These are phyloP conservation scores for Solanum megistacrolobum DNA, from an alignment of 257 asterid species.

Conservation along the genomic window DNA sequence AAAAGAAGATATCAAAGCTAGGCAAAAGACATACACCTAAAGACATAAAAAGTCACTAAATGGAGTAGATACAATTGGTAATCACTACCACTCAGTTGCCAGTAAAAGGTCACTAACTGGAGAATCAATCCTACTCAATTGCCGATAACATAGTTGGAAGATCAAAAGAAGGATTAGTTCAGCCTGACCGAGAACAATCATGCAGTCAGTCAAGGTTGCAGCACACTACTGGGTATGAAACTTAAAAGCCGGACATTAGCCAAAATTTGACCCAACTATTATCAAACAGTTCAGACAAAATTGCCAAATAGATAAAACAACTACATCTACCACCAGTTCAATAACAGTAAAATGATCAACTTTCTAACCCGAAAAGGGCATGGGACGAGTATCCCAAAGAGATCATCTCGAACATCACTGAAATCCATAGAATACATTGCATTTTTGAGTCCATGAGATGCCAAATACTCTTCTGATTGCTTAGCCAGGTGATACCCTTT, in stretches of 20 bases:
- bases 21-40: background rate
- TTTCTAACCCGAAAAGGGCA: slow-evolving; percentile 78
- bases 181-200: background rate
- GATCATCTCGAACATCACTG: slow-evolving; percentile 50
- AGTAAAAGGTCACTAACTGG: background rate
- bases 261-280: background rate
- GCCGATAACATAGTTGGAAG: background rate
- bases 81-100: background rate
- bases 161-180: background rate
- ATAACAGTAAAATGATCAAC: background rate
- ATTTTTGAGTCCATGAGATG: slow-evolving; percentile 70
- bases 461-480: slow-evolving; percentile 67
- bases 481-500: slow-evolving; percentile 73
- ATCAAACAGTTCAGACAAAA: background rate
- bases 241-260: background rate
- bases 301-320: background rate
- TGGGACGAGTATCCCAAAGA: slow-evolving; percentile 62
- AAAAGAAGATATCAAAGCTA: background rate
- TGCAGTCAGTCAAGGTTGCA: background rate
- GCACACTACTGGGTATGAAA: background rate
- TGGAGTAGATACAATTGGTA: background rate
- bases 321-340: background rate
- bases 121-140: background rate
- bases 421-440: slow-evolving; percentile 55
- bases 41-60: background rate